A percentile compares a stretch with the other conserved stretches of the same genome.
phyloP scores from a whole-genome alignment of 2,329 filamentous ascomycete genomes.

The Diaporthe helianthi region DNA sequence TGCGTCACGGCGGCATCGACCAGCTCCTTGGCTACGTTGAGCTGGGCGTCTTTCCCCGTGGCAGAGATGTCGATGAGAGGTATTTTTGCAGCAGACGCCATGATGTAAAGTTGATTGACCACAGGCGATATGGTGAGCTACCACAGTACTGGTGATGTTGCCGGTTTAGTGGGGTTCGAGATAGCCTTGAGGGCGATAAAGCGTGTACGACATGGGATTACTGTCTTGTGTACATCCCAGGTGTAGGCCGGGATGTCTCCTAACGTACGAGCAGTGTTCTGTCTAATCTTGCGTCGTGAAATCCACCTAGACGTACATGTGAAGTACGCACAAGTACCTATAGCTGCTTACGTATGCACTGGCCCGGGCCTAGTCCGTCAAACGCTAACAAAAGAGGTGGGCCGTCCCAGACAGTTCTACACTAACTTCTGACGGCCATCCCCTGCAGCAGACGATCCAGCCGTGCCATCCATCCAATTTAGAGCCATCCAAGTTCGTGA shows the following conservation, averaged over 20 bases:
- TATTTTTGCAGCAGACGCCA: constrained; percentile 58
- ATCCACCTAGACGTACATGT: too few species aligned
- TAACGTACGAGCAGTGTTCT: not conserved
- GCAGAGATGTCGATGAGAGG: constrained; percentile 84
- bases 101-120: constrained; percentile 29
- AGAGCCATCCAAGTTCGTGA: constrained; percentile 24
- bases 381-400: not conserved
- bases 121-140: not conserved
- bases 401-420: not conserved
- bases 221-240: not conserved
- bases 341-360: constrained; percentile 4
- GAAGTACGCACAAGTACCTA: too few species aligned
- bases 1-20: constrained; percentile 81
- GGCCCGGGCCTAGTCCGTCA: not conserved
- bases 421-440: too few species aligned
- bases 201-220: not conserved
- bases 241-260: too few species aligned
- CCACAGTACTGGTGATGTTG: not conserved
- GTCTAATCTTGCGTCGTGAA: not conserved
- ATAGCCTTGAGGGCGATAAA: constrained; percentile 9
- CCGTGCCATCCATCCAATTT: constrained; percentile 30
- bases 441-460: constrained; percentile 11
- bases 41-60: constrained; percentile 55
- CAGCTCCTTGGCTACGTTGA: constrained; percentile 69
- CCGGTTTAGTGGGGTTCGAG: constrained; percentile 24